Conservation (phyloP, 352 stramenopile genomes). For the Phytophthora sansomeana region DNA sequence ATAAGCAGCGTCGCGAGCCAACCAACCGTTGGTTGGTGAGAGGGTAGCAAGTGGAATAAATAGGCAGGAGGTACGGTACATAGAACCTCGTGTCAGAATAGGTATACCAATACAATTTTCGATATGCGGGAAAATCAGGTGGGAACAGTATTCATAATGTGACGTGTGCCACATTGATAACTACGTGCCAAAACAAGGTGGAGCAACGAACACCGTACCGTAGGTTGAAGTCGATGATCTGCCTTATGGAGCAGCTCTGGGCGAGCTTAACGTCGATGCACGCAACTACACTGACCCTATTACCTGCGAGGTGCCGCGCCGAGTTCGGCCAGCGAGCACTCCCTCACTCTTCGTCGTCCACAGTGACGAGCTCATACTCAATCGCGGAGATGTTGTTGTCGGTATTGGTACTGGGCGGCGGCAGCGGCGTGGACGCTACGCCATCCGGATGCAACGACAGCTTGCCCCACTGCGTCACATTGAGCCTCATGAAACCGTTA, state of each 20-base stretch:
- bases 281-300: conserved; percentile 40
- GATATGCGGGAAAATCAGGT: conserved; percentile 26
- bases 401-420: conserved; percentile 55
- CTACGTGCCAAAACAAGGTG: conserved; percentile 22
- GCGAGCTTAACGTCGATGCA: conserved; percentile 31
- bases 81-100: background rate
- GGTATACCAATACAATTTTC: conserved; percentile 14
- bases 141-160: background rate
- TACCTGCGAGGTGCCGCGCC: conserved; percentile 16
- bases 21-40: conserved; percentile 31
- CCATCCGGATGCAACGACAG: conserved; percentile 74
- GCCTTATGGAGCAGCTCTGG: conserved; percentile 22
- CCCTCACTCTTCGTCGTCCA: conserved; percentile 70
- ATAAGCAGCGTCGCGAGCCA: background rate
- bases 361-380: conserved; percentile 88
- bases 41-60: conserved; percentile 12
- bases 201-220: background rate
- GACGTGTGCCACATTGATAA: conserved; percentile 25
- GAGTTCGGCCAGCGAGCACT: conserved; percentile 13
- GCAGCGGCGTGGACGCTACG: conserved; percentile 71
- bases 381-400: conserved; percentile 82
- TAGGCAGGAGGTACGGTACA: conserved; percentile 4
- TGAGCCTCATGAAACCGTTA: conserved; percentile 87
- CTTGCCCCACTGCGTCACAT: conserved; percentile 89
- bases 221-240: conserved; percentile 12